Evolutionary conservation across 164 flowering plant genomes (phyloP), one percentile per base, ranked within the genome.

Genomic region (Nelumbo lutea): DNA sequence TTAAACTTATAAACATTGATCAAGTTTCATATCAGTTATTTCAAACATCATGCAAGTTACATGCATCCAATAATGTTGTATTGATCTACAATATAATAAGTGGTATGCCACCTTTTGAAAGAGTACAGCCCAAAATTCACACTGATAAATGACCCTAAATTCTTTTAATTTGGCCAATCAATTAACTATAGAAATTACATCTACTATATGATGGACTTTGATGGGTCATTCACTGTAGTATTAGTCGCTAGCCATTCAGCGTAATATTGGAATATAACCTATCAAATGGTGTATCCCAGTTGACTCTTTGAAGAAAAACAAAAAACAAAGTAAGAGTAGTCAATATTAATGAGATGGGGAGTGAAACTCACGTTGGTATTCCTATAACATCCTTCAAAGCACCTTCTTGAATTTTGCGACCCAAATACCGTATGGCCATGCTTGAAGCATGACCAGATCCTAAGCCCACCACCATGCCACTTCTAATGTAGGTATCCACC

Each of bases 401-500:
- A 57, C 89, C 89, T 9, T 77, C 73, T 69, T 83, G 80, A 66
- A 88, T 83, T 74, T 85, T 82, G 43, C 61, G 83, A 63, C 90
- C 88, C 79, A 88, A 64, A 81, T 88, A 81, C 27, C 83, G 80
- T 53, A 86, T 85, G 40, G 85, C 83, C 82, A 88, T 64, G 7
- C 48, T 73, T 59, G 89, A 88, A 75, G 90, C 90, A 43, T 68
- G 74, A 14, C 93, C 93, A 69, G 86, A 79, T 53, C 89, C 90
- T 72, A 88, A 76, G 6, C 93, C 93, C 64, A 86, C 59, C 67
- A 82, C 83, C 90, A 86, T 88, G n/a, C 93, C 89, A 74, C 76
- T 83, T 74, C 69, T 77, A 58, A 86, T 70, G 75, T 80, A 82
- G 44, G 79, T 78, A 74, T 85, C 86, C 65, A 84, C 89, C 88